Conservation (phyloP, 208 protist species). For the Trypanosoma brucei region DNA sequence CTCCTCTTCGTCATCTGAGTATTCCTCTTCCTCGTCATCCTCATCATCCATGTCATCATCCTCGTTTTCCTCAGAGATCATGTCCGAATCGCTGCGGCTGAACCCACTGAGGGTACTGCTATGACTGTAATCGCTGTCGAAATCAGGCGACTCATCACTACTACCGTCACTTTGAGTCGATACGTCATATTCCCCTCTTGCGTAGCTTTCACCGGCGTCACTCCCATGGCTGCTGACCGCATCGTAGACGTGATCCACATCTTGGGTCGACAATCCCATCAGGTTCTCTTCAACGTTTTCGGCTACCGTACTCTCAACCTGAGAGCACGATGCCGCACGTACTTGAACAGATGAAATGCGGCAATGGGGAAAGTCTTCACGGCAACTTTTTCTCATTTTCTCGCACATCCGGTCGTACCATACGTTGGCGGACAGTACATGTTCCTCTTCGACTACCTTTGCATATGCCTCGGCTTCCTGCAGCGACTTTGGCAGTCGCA, state of each 20-base stretch:
- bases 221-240: constrained; percentile 2
- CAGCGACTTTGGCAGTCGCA: constrained; percentile 2
- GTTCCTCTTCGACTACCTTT: constrained; percentile 11
- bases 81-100: background rate
- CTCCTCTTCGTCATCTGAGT: constrained; percentile 10
- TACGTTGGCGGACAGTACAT: constrained; percentile 5
- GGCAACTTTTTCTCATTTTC: background rate
- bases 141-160: background rate
- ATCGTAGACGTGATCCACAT: background rate
- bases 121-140: background rate
- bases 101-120: no score
- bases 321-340: background rate
- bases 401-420: constrained; percentile 16
- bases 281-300: background rate
- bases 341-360: constrained; percentile 3
- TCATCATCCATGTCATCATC: constrained; percentile 12
- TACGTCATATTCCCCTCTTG: background rate
- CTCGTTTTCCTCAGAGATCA: constrained; percentile 7
- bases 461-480: constrained; percentile 9
- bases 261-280: background rate
- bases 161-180: background rate
- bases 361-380: constrained; percentile 3
- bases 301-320: background rate
- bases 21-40: constrained; percentile 10
- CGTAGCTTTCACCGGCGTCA: background rate